phyloP scores from a whole-genome alignment of 352 stramenopile species.

The Pythium guiyangense region DNA sequence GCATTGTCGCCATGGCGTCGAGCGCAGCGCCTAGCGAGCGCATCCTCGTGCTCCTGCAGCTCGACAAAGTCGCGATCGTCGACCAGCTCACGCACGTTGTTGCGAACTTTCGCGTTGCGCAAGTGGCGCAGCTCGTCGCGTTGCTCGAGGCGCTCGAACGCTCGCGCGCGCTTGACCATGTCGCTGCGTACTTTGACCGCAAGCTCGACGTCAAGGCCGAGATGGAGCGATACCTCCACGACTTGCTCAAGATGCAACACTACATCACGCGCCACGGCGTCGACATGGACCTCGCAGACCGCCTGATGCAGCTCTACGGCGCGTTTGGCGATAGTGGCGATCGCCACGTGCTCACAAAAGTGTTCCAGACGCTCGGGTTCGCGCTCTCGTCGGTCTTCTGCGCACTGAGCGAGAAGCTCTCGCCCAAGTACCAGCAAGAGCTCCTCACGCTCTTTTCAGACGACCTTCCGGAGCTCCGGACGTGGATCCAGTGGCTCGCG shows the following conservation, averaged over 20 bases:
- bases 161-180: not conserved
- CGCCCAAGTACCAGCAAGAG: constrained; percentile 48
- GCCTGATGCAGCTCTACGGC: constrained; percentile 38
- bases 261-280: constrained; percentile 37
- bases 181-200: constrained; percentile 42
- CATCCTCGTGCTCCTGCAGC: constrained; percentile 37
- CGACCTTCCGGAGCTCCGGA: constrained; percentile 30
- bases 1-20: too few relatives aligned
- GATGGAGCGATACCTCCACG: constrained; percentile 52
- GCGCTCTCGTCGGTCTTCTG: constrained; percentile 32
- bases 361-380: constrained; percentile 45
- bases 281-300: constrained; percentile 15
- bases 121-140: constrained; percentile 31
- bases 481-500: constrained; percentile 51
- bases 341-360: constrained; percentile 41
- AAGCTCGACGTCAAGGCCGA: constrained; percentile 54
- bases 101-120: constrained; percentile 33
- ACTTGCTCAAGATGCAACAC: constrained; percentile 54
- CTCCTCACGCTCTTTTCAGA: constrained; percentile 49
- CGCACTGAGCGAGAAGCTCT: constrained; percentile 25
- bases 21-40: not conserved
- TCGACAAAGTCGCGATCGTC: constrained; percentile 26
- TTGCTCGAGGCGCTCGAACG: constrained; percentile 23
- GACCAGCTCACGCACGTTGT: constrained; percentile 35
- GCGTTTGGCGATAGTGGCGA: constrained; percentile 37